Evolutionary conservation across 192 early-diverging fungal species (phyloP).

Genomic region (Haplosporangium gracile): DNA sequence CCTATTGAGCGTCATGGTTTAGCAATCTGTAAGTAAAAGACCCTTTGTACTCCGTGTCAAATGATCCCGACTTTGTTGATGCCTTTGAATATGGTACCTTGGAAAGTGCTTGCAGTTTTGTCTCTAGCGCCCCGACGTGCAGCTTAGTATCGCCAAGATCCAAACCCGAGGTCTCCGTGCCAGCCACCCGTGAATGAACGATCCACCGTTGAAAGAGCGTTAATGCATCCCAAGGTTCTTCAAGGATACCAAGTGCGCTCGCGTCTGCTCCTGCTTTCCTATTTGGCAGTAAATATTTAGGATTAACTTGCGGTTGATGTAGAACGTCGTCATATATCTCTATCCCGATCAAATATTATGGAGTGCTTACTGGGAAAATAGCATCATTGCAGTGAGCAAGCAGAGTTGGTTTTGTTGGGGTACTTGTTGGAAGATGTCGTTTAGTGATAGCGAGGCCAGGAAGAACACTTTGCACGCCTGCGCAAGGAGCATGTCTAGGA

Average conservation of each 20-base stretch:
- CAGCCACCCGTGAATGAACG: slow-evolving; percentile 29
- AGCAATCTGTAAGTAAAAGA: not conserved
- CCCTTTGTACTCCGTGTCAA: no score
- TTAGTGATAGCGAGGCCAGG: slow-evolving; percentile 26
- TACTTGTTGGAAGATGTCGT: slow-evolving; percentile 42
- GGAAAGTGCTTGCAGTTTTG: slow-evolving; percentile 11
- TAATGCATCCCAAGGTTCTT: slow-evolving; percentile 46
- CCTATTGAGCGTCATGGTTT: not conserved
- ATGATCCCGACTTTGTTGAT: not conserved
- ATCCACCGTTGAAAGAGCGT: slow-evolving; percentile 52
- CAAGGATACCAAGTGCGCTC: not conserved
- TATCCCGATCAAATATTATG: not conserved
- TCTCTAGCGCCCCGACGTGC: slow-evolving; percentile 25
- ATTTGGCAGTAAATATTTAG: not conserved
- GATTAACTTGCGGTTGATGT: not conserved
- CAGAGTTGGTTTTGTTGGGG: slow-evolving; percentile 48
- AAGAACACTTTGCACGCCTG: slow-evolving; percentile 41
- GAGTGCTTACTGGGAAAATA: slow-evolving; percentile 27
- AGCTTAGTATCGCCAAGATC: slow-evolving; percentile 40
- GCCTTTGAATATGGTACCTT: slow-evolving; percentile 9
- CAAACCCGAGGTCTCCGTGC: slow-evolving; percentile 35
- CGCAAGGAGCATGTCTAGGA: slow-evolving; percentile 48
- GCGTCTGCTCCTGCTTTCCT: slow-evolving; percentile 37
- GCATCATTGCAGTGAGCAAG: slow-evolving; percentile 39
- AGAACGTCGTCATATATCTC: not conserved